Conservation (phyloP, 371 early-diverging fungal species). For the Mucor indicus region DNA sequence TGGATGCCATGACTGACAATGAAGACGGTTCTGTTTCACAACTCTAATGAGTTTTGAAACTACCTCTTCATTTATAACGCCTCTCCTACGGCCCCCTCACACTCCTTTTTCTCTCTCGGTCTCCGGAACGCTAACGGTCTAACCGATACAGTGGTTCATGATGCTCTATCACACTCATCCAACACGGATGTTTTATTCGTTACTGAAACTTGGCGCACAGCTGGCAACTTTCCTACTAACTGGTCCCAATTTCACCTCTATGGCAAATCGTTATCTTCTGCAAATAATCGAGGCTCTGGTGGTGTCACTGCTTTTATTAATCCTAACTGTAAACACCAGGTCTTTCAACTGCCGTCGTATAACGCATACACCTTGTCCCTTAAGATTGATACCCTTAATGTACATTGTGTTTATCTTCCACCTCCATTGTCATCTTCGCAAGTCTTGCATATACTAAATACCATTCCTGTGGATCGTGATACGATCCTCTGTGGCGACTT, state of each 20-base stretch:
- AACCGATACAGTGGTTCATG: background rate
- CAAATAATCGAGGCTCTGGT: background rate
- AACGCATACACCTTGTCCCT: slow-evolving; percentile 3
- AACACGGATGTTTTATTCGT: slow-evolving; percentile 2
- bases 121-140: slow-evolving; percentile 9
- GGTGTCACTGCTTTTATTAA: slow-evolving; percentile 2
- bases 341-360: background rate
- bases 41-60: background rate
- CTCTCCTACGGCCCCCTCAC: background rate
- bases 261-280: background rate
- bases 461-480: background rate
- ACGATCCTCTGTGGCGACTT: slow-evolving; percentile 10
- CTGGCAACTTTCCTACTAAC: background rate
- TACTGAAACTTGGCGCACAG: slow-evolving; percentile 15
- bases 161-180: background rate
- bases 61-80: no score
- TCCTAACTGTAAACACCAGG: background rate
- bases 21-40: background rate
- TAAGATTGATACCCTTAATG: background rate
- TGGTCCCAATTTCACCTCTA: slow-evolving; percentile 7
- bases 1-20: no score
- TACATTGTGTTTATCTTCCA: slow-evolving; percentile 8
- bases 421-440: background rate
- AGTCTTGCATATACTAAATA: background rate
- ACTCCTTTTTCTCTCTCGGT: background rate